Conservation (phyloP, 139 green algal genomes). For the Yamagishiella unicocca region DNA sequence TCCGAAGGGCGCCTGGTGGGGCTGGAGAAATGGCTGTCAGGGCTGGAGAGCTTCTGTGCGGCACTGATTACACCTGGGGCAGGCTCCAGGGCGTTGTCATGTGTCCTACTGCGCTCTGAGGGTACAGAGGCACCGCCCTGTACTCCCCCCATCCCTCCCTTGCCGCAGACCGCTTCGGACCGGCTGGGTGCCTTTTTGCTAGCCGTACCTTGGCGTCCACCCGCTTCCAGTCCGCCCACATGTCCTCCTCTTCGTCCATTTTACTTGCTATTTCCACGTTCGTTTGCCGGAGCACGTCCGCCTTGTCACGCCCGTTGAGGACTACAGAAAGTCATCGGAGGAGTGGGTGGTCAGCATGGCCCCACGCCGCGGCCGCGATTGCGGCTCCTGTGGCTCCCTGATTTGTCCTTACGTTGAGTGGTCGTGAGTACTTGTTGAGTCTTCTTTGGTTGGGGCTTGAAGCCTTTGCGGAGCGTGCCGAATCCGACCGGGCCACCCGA, state of each 20-base stretch:
- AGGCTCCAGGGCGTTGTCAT: no score
- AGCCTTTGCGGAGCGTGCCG: conserved; percentile 22
- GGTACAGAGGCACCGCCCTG: no score
- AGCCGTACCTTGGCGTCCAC: conserved; percentile 24
- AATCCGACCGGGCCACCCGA: not conserved
- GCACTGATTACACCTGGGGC: no score
- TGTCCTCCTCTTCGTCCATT: not conserved
- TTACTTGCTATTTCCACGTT: not conserved
- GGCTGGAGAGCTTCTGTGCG: not conserved
- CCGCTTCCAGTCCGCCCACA: conserved; percentile 20
- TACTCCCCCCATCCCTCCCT: no score
- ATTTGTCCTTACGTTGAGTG: no score
- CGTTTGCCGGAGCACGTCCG: conserved; percentile 14
- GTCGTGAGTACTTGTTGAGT: not conserved
- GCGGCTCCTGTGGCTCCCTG: no score
- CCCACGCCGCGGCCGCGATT: no score
- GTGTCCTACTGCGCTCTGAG: no score
- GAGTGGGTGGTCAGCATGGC: not conserved
- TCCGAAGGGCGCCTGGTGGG: not conserved
- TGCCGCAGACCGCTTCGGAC: no score
- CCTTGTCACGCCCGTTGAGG: conserved; percentile 34
- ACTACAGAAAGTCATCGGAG: no score
- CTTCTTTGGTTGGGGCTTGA: conserved; percentile 24
- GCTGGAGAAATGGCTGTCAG: not conserved
- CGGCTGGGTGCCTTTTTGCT: no score